These are phyloP conservation scores for Zygoascus bituminiphila DNA, from an alignment of 805 yeast genomes.

Conservation along the genomic window DNA sequence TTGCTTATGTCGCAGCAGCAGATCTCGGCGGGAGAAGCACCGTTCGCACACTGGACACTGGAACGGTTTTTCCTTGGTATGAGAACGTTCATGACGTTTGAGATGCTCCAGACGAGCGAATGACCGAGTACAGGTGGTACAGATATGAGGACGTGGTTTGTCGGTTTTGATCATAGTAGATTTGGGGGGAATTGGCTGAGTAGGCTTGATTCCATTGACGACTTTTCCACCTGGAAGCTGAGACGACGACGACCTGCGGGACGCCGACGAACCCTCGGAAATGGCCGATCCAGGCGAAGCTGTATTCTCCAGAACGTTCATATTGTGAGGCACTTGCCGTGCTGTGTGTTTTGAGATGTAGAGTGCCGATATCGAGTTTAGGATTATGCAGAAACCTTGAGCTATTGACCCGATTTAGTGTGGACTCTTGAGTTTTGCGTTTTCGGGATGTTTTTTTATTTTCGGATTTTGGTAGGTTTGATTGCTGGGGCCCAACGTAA, in stretches of 20 bases:
- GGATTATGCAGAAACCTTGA: no score
- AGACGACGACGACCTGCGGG: neutral
- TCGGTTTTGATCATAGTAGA: slow-evolving; percentile 79
- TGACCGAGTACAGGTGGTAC: slow-evolving; percentile 85
- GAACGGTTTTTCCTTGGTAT: slow-evolving; percentile 92
- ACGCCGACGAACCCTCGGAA: slow-evolving; percentile 1
- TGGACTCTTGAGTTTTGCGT: no score
- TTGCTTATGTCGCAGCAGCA: slow-evolving; percentile 82
- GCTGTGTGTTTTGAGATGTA: no score
- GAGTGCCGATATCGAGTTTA: no score
- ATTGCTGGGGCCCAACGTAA: no score
- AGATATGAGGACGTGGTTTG: slow-evolving; percentile 89
- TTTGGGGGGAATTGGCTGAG: slow-evolving; percentile 77
- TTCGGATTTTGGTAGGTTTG: no score
- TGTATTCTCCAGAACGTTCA: neutral
- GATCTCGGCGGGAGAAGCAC: slow-evolving; percentile 77
- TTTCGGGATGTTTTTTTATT: no score
- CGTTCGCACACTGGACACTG: slow-evolving; percentile 96
- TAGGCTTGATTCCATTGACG: slow-evolving; percentile 11
- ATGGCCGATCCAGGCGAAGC: neutral
- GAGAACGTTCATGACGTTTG: slow-evolving; percentile 88
- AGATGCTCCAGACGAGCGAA: slow-evolving; percentile 93
- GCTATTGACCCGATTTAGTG: no score
- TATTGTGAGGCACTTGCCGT: neutral
- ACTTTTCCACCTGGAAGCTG: neutral